Percentiles rank a stretch among this genome's conserved stretches.
These are phyloP conservation scores for Cafeteria roenbergensis DNA, from an alignment of 108 stramenopile species.

Conservation along the genomic window DNA sequence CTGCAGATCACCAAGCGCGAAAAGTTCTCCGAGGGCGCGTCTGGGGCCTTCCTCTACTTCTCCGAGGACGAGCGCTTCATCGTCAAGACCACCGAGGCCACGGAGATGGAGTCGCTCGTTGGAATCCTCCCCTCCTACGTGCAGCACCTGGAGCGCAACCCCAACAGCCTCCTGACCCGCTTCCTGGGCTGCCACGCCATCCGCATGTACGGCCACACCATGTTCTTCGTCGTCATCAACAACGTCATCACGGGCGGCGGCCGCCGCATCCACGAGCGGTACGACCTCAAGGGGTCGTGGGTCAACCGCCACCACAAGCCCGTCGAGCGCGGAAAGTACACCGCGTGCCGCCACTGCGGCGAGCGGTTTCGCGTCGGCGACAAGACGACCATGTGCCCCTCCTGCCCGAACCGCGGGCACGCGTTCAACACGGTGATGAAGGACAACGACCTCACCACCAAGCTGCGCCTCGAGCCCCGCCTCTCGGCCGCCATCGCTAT, in stretches of 20 bases:
- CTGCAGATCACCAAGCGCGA: conserved; percentile 15
- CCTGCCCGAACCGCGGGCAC: background rate
- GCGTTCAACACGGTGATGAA: conserved; percentile 13
- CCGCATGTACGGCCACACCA: conserved; percentile 17
- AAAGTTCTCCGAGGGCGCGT: conserved; percentile 20
- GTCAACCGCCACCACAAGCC: conserved; percentile 17
- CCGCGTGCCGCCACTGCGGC: conserved; percentile 14
- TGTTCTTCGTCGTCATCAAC: conserved; percentile 25
- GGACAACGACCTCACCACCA: conserved; percentile 28
- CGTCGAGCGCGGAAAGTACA: conserved; percentile 7
- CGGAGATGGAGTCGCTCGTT: conserved; percentile 8
- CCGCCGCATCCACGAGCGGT: conserved; percentile 10
- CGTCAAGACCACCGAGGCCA: conserved; percentile 17
- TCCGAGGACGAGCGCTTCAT: conserved; percentile 21
- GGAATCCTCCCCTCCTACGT: conserved; percentile 10
- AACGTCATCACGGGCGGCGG: conserved; percentile 17
- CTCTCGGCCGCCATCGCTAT: conserved; percentile 1
- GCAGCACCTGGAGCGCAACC: conserved; percentile 9
- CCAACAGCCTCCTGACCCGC: conserved; percentile 15
- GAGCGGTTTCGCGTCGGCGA: background rate
- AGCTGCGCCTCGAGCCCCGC: conserved; percentile 15
- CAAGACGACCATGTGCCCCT: background rate
- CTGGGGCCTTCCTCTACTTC: conserved; percentile 29
- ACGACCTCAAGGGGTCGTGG: conserved; percentile 31
- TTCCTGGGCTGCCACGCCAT: conserved; percentile 24